Percentiles rank a stretch among this genome's conserved stretches.
These are phyloP conservation scores for Colletotrichum aenigma DNA, from an alignment of 2,329 filamentous ascomycete genomes.

Conservation along the genomic window DNA sequence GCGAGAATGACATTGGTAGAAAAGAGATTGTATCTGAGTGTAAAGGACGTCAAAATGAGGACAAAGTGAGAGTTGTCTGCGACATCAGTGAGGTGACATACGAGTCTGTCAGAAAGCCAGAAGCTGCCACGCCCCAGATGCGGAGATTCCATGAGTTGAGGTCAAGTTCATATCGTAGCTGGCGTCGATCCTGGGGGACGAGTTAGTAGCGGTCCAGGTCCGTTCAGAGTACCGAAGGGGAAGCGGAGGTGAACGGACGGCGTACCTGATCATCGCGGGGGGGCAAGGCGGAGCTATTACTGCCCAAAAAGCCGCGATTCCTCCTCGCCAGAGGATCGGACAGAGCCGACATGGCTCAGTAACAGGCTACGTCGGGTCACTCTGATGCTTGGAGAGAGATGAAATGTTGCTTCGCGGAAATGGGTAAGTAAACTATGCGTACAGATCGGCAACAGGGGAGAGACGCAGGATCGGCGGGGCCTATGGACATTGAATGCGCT, in stretches of 20 bases:
- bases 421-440: not conserved
- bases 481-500: not conserved
- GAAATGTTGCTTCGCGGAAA: not conserved
- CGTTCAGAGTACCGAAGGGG: not conserved
- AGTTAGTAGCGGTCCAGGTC: not conserved
- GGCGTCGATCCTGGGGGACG: conserved; percentile 49
- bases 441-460: not conserved
- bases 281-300: conserved; percentile 55
- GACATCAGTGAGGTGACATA: conserved; percentile 31
- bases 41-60: not conserved
- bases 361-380: not conserved
- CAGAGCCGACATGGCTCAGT: conserved; percentile 34
- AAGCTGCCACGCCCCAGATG: conserved; percentile 60
- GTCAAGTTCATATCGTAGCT: conserved; percentile 57
- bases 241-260: not conserved
- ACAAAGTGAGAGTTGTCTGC: not conserved
- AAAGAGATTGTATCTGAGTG: conserved; percentile 57
- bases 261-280: conserved; percentile 52
- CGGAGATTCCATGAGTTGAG: conserved; percentile 59
- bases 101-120: conserved; percentile 59
- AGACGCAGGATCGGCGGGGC: not conserved
- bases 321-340: conserved; percentile 31
- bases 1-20: conserved; percentile 60
- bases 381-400: not conserved
- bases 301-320: conserved; percentile 56